Conservation (phyloP, 768 basidiomycete species). For the Lentinula edodes region DNA sequence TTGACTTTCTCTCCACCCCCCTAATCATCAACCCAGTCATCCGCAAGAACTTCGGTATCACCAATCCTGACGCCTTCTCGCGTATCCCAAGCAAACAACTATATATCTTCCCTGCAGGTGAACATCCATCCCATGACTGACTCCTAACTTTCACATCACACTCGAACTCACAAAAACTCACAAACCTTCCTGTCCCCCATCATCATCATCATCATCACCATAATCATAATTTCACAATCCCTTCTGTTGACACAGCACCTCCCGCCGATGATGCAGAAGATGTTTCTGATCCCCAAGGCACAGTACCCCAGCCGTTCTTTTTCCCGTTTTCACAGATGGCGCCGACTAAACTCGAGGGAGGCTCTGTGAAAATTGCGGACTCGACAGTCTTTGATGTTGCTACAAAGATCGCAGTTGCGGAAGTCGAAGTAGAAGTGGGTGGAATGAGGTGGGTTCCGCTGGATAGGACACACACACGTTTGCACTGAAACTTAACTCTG, state of each 20-base stretch:
- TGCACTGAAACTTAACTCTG: too few relatives aligned
- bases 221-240: too few relatives aligned
- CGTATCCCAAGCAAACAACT: slow-evolving; percentile 40
- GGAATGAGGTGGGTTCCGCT: slow-evolving; percentile 38
- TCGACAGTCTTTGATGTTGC: slow-evolving; percentile 47
- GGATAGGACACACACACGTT: not conserved
- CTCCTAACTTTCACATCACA: not conserved
- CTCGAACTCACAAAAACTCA: too few relatives aligned
- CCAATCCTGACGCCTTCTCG: slow-evolving; percentile 31
- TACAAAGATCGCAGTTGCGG: slow-evolving; percentile 47
- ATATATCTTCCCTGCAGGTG: slow-evolving; percentile 49
- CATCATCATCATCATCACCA: too few relatives aligned
- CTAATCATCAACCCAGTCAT: slow-evolving; percentile 1
- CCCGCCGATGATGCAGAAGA: slow-evolving; percentile 29
- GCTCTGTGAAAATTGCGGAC: slow-evolving; percentile 46
- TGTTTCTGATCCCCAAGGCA: slow-evolving; percentile 38
- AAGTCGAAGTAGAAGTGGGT: slow-evolving; percentile 54
- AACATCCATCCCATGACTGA: not conserved
- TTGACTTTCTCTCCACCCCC: too few relatives aligned
- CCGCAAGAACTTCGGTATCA: slow-evolving; percentile 3
- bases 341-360: slow-evolving; percentile 39
- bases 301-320: slow-evolving; percentile 40
- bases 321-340: slow-evolving; percentile 44
- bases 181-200: too few relatives aligned
- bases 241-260: slow-evolving; percentile 18